A percentile compares a stretch with the other conserved stretches of the same genome.
Conservation (phyloP, 2,329 filamentous ascomycete species). For the Drechslera avenae region DNA sequence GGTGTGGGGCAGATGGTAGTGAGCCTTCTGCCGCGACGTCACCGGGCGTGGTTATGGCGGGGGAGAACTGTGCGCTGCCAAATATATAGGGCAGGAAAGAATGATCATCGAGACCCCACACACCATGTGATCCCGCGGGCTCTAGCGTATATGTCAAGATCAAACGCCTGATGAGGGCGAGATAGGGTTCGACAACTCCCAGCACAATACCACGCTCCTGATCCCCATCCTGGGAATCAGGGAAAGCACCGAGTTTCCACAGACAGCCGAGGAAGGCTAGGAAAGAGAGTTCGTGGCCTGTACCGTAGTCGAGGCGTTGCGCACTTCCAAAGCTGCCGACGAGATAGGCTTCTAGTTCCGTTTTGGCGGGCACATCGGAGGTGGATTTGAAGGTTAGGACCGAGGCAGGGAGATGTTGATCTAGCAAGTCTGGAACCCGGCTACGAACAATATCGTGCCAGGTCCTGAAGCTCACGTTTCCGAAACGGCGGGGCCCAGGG, state of each 20-base stretch:
- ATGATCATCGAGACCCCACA: slow-evolving; percentile 99
- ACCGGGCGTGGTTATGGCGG: slow-evolving; percentile 64
- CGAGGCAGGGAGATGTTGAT: slow-evolving; percentile 59
- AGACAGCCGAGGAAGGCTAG: slow-evolving; percentile 86
- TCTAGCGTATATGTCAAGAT: slow-evolving; percentile 93
- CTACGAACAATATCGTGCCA: slow-evolving; percentile 77
- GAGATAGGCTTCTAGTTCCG: slow-evolving; percentile 79
- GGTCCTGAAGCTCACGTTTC: slow-evolving; percentile 85
- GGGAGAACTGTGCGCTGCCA: slow-evolving; percentile 86
- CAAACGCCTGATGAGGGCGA: slow-evolving; percentile 78
- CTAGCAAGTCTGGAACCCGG: slow-evolving; percentile 61
- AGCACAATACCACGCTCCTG: slow-evolving; percentile 81
- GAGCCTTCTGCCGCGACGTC: slow-evolving; percentile 80
- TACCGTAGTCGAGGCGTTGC: slow-evolving; percentile 91
- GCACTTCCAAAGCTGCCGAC: slow-evolving; percentile 85
- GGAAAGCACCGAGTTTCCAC: slow-evolving; percentile 88
- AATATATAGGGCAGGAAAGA: slow-evolving; percentile 94
- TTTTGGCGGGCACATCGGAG: slow-evolving; percentile 55
- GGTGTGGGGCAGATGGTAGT: slow-evolving; percentile 68
- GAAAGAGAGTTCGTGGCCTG: slow-evolving; percentile 94
- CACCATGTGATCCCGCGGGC: slow-evolving; percentile 92
- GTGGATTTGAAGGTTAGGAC: slow-evolving; percentile 49
- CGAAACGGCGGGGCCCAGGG: slow-evolving; percentile 84
- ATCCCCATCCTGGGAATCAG: slow-evolving; percentile 58
- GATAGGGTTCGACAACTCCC: slow-evolving; percentile 82